Percentiles rank a stretch among this genome's conserved stretches.
Conservation (phyloP, 75 land plant genomes). For the Gnetum montanum region DNA sequence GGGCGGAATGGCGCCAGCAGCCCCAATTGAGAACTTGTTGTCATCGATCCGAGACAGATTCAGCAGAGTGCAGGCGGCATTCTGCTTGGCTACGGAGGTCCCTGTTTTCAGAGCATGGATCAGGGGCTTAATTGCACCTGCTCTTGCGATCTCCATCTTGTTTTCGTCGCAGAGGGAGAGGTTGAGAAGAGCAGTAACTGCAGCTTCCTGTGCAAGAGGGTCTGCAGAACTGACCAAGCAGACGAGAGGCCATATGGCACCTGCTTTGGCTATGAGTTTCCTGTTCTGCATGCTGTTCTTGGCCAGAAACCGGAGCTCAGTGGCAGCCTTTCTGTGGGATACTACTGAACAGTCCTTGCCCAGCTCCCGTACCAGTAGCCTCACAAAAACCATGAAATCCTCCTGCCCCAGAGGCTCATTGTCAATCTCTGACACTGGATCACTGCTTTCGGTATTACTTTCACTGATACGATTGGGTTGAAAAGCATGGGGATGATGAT, state of each 20-base stretch:
- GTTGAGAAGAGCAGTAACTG: constrained; percentile 70
- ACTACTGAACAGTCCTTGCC: constrained; percentile 9
- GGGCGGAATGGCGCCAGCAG: constrained; percentile 58
- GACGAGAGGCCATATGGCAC: constrained; percentile 62
- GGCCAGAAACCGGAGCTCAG: constrained; percentile 51
- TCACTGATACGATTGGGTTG: too few relatives aligned
- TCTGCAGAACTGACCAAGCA: constrained; percentile 40
- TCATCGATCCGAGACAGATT: constrained; percentile 54
- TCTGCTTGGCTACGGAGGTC: constrained; percentile 56
- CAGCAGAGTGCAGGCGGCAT: constrained; percentile 71
- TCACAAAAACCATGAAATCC: neutral
- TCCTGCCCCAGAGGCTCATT: constrained; percentile 6
- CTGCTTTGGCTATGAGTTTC: constrained; percentile 44
- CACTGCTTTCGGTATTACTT: too few relatives aligned
- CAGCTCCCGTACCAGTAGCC: constrained; percentile 3
- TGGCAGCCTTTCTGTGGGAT: constrained; percentile 44
- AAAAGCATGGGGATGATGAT: neutral
- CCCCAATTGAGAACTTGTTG: constrained; percentile 49
- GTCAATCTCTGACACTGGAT: neutral
- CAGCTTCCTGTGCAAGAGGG: constrained; percentile 45
- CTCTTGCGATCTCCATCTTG: constrained; percentile 39
- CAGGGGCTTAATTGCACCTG: constrained; percentile 61
- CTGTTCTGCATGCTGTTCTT: constrained; percentile 62
- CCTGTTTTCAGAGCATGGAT: constrained; percentile 42
- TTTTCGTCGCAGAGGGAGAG: constrained; percentile 74